Percentiles rank a stretch among this genome's conserved stretches.
Conservation (phyloP, 257 asterid genomes). For the Ajuga chamaepitys region DNA sequence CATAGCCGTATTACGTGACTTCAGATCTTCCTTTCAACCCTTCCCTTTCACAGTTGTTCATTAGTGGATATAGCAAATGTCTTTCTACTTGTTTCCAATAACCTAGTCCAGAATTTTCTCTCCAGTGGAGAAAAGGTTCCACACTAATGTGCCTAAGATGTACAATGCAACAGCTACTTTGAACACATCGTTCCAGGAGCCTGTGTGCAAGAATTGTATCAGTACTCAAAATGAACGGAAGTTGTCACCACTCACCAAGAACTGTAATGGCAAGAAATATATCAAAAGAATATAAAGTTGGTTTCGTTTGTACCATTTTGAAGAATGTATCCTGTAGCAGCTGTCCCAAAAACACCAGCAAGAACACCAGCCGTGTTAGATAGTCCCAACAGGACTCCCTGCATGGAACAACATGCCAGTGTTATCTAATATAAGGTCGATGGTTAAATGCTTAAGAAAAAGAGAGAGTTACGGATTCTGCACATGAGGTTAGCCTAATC, state of each 20-base stretch:
- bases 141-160: constrained; percentile 79
- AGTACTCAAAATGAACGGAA: not conserved
- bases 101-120: constrained; percentile 74
- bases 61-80: not conserved
- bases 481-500: no score
- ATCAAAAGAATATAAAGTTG: not conserved
- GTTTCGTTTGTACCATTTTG: constrained; percentile 56
- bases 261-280: not conserved
- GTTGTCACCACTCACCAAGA: no score
- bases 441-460: not conserved
- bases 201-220: constrained; percentile 33
- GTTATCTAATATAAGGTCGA: not conserved
- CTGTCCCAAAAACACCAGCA: constrained; percentile 98
- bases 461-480: no score
- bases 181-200: constrained; percentile 97
- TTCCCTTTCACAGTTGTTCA: not conserved
- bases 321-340: constrained; percentile 96
- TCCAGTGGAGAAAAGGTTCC: constrained; percentile 90
- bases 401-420: constrained; percentile 4
- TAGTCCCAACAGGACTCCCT: constrained; percentile 90
- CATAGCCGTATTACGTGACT: not conserved
- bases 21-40: not conserved
- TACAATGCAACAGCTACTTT: constrained; percentile 76
- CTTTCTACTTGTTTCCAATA: not conserved
- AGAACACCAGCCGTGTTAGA: constrained; percentile 97